Evolutionary conservation across 306 rosid genomes (phyloP).

Genomic region (Phaseolus lunatus): DNA sequence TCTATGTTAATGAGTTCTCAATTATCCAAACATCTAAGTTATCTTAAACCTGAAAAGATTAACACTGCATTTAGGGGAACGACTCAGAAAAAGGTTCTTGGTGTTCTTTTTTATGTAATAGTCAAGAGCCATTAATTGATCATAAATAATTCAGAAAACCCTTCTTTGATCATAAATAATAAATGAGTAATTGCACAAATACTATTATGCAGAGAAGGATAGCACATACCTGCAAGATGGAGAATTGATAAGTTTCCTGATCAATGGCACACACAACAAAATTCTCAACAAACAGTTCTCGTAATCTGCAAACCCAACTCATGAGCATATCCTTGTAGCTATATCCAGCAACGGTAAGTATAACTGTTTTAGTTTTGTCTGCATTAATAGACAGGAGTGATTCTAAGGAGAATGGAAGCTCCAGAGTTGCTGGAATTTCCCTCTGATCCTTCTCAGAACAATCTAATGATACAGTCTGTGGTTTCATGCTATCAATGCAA

Average conservation of each 20-base stretch:
- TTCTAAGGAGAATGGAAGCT: slow-evolving; percentile 82
- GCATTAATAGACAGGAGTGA: slow-evolving; percentile 68
- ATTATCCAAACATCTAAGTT: too few species aligned
- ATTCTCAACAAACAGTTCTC: slow-evolving; percentile 62
- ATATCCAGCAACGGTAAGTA: slow-evolving; percentile 82
- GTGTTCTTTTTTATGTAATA: too few species aligned
- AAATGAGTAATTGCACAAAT: too few species aligned
- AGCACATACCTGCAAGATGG: slow-evolving; percentile 74
- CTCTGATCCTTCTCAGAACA: slow-evolving; percentile 56
- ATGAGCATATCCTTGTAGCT: slow-evolving; percentile 97
- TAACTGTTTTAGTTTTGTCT: slow-evolving; percentile 73
- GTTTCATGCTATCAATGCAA: slow-evolving; percentile 55
- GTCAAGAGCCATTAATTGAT: slow-evolving; percentile 18
- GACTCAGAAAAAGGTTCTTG: neutral
- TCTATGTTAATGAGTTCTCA: too few species aligned
- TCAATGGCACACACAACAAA: slow-evolving; percentile 83
- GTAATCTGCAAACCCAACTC: slow-evolving; percentile 95
- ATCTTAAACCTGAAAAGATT: too few species aligned
- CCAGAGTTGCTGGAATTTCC: slow-evolving; percentile 49
- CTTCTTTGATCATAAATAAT: too few species aligned
- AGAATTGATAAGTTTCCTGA: slow-evolving; percentile 74
- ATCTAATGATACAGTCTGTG: slow-evolving; percentile 46
- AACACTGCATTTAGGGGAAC: neutral
- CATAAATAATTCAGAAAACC: neutral
- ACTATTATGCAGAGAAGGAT: slow-evolving; percentile 10